Evolutionary conservation across 441 rosid genomes (phyloP).

Genomic region (Rhodomyrtus psidioides): DNA sequence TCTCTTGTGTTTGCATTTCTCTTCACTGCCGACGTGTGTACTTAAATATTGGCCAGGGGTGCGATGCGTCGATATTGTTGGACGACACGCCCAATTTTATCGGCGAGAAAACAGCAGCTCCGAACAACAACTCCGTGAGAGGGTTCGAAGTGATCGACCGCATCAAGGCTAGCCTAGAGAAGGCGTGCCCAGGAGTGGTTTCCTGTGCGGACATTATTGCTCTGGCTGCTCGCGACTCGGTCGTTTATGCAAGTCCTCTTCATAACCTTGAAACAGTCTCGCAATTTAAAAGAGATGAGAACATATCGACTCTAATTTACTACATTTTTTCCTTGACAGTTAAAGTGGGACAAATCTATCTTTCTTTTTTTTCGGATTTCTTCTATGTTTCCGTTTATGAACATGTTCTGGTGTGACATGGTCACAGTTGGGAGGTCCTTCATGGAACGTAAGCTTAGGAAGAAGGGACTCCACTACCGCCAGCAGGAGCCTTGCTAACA

Average conservation of each 20-base stretch:
- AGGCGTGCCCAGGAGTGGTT: conserved; percentile 33
- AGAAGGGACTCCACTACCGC: conserved; percentile 22
- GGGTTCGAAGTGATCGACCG: conserved; percentile 32
- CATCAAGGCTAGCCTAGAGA: conserved; percentile 27
- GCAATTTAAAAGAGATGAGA: not conserved
- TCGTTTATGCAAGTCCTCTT: conserved; percentile 14
- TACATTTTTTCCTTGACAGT: not conserved
- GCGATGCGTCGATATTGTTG: conserved; percentile 34
- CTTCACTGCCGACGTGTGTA: not conserved
- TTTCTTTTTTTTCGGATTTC: not conserved
- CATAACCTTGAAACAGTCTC: not conserved
- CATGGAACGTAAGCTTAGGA: conserved; percentile 21
- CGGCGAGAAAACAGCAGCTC: conserved; percentile 34
- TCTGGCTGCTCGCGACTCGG: conserved; percentile 29
- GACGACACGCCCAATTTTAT: conserved; percentile 24
- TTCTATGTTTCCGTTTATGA: not conserved
- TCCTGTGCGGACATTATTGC: conserved; percentile 49
- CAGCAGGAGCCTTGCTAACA: conserved; percentile 12
- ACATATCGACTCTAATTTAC: not conserved
- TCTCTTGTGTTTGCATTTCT: not conserved
- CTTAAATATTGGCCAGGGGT: conserved; percentile 18
- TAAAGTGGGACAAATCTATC: not conserved
- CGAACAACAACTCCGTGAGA: conserved; percentile 23
- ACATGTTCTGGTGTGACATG: not conserved
- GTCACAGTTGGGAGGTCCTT: conserved; percentile 27